Conservation (phyloP, 257 asterid genomes). For the Cinchona pubescens region DNA sequence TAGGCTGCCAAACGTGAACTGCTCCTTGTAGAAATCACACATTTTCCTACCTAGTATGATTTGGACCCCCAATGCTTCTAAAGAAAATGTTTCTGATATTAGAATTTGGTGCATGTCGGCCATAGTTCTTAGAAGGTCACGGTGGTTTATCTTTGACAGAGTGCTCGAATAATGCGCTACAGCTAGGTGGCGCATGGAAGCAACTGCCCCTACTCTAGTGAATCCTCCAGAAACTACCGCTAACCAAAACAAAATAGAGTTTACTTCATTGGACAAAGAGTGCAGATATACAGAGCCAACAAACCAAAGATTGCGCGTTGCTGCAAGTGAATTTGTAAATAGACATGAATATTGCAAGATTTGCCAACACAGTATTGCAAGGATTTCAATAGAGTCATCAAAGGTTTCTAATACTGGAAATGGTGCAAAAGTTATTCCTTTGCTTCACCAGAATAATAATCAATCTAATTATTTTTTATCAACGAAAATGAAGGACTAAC, state of each 20-base stretch:
- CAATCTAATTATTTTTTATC: slow-evolving; percentile 9
- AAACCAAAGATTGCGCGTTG: slow-evolving; percentile 17
- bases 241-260: slow-evolving; percentile 7
- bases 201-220: slow-evolving; percentile 18
- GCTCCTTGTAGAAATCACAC: neutral
- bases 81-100: neutral
- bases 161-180: slow-evolving; percentile 20
- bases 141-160: slow-evolving; percentile 15
- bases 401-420: slow-evolving; percentile 15
- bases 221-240: slow-evolving; percentile 13
- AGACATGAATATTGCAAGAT: slow-evolving; percentile 42
- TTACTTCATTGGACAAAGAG: slow-evolving; percentile 13
- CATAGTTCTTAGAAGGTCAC: slow-evolving; percentile 34
- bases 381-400: slow-evolving; percentile 21
- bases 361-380: slow-evolving; percentile 42
- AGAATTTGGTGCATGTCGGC: slow-evolving; percentile 7
- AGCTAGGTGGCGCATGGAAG: slow-evolving; percentile 4
- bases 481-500: slow-evolving; percentile 18
- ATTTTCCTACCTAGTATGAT: too few relatives aligned
- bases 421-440: slow-evolving; percentile 11
- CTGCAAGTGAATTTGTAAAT: slow-evolving; percentile 23
- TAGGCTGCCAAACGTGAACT: neutral
- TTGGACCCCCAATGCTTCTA: neutral
- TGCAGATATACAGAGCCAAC: slow-evolving; percentile 7
- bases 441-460: slow-evolving; percentile 19